Percentiles rank a stretch among this genome's conserved stretches.
Conservation (phyloP, 1,284 basidiomycete species). For the Malassezia caprae region DNA sequence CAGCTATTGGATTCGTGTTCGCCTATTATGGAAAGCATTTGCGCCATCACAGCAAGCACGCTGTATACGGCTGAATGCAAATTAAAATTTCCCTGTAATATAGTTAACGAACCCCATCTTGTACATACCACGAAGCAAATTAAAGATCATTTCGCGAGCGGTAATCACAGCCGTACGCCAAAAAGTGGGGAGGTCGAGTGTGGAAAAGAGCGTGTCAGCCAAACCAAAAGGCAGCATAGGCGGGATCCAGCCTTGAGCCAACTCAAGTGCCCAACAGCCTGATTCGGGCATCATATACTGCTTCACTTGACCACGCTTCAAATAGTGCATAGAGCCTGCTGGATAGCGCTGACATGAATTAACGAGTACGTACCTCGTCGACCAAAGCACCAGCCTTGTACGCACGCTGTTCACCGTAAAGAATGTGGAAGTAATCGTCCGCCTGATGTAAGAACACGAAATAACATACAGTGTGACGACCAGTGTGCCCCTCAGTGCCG, state of each 20-base stretch:
- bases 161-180: slow-evolving; percentile 71
- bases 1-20: slow-evolving; percentile 9
- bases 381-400: slow-evolving; percentile 69
- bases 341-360: slow-evolving; percentile 55
- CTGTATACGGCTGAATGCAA: slow-evolving; percentile 3
- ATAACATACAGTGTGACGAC: slow-evolving; percentile 61
- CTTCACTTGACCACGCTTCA: slow-evolving; percentile 72
- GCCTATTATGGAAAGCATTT: slow-evolving; percentile 11
- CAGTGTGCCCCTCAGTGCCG: slow-evolving; percentile 91
- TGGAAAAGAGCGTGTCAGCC: slow-evolving; percentile 74
- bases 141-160: slow-evolving; percentile 49
- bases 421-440: slow-evolving; percentile 94
- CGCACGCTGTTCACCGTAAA: slow-evolving; percentile 84
- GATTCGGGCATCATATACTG: slow-evolving; percentile 96
- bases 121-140: slow-evolving; percentile 25
- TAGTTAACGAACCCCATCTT: neutral
- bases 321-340: slow-evolving; percentile 71
- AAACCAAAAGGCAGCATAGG: slow-evolving; percentile 69
- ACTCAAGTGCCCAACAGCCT: slow-evolving; percentile 80
- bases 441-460: slow-evolving; percentile 50
- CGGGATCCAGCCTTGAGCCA: slow-evolving; percentile 59
- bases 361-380: slow-evolving; percentile 55
- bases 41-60: slow-evolving; percentile 12
- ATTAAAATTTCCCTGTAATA: slow-evolving; percentile 8
- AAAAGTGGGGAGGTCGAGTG: slow-evolving; percentile 74